Conservation (phyloP, 495 filamentous ascomycete species). For the Penicillium turbatum region DNA sequence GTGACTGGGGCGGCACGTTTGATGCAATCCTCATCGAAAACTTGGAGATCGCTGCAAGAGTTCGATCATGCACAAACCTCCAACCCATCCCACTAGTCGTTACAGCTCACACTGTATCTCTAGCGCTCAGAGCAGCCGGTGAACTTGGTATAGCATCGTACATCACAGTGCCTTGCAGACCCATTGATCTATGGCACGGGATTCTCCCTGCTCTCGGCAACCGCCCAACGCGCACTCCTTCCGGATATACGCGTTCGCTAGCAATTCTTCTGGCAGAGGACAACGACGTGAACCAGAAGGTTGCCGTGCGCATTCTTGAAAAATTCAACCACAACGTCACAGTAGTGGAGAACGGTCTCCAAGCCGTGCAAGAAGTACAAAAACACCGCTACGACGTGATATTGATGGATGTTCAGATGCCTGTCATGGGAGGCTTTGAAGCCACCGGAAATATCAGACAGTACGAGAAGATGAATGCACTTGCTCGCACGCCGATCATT, state of each 20-base stretch:
- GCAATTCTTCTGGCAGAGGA: conserved; percentile 85
- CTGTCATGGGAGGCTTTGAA: conserved; percentile 72
- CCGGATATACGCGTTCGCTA: conserved; percentile 83
- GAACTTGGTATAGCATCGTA: conserved; percentile 91
- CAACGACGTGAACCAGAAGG: conserved; percentile 76
- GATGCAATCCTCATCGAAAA: conserved; percentile 90
- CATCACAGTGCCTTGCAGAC: conserved; percentile 87
- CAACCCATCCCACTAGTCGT: conserved; percentile 89
- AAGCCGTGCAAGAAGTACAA: conserved; percentile 64
- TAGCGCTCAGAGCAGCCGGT: conserved; percentile 82
- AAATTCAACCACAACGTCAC: conserved; percentile 70
- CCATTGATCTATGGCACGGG: conserved; percentile 88
- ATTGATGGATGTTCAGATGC: conserved; percentile 87
- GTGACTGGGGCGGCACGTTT: conserved; percentile 56
- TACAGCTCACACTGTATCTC: conserved; percentile 74
- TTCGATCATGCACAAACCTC: conserved; percentile 74
- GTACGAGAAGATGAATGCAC: conserved; percentile 45
- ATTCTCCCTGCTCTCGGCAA: conserved; percentile 91
- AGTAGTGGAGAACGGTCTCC: conserved; percentile 70
- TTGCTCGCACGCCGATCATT: conserved; percentile 62
- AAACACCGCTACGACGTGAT: conserved; percentile 64
- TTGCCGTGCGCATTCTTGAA: conserved; percentile 66
- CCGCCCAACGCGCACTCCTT: conserved; percentile 71
- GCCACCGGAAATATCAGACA: conserved; percentile 69
- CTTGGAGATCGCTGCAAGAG: conserved; percentile 72